Evolutionary conservation across 495 filamentous ascomycete genomes (phyloP).

Genomic region (Penicillium odoratum): DNA sequence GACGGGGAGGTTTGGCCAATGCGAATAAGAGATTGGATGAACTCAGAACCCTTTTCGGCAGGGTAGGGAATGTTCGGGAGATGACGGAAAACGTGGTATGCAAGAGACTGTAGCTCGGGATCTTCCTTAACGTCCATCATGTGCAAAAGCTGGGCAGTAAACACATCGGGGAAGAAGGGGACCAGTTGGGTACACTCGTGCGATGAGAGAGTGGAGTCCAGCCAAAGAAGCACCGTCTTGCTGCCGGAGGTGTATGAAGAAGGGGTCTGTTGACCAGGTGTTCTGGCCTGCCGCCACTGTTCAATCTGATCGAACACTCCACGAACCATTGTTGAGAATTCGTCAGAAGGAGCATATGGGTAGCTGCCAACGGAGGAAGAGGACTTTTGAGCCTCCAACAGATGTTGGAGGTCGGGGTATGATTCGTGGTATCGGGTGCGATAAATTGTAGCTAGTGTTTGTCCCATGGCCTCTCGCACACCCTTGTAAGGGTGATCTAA

Average conservation of each 20-base stretch:
- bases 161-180: slow-evolving; percentile 84
- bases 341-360: slow-evolving; percentile 74
- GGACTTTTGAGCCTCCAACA: slow-evolving; percentile 76
- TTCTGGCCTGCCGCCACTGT: slow-evolving; percentile 80
- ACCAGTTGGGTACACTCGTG: slow-evolving; percentile 91
- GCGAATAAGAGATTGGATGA: slow-evolving; percentile 82
- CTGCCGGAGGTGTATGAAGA: slow-evolving; percentile 94
- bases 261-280: slow-evolving; percentile 86
- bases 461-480: slow-evolving; percentile 91
- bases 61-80: slow-evolving; percentile 94
- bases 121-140: slow-evolving; percentile 99
- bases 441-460: slow-evolving; percentile 81
- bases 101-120: slow-evolving; percentile 88
- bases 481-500: slow-evolving; percentile 98
- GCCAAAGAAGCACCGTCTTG: slow-evolving; percentile 94
- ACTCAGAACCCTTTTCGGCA: slow-evolving; percentile 75
- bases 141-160: slow-evolving; percentile 88
- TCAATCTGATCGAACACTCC: slow-evolving; percentile 81
- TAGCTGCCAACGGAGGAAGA: slow-evolving; percentile 82
- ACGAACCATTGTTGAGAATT: slow-evolving; percentile 70
- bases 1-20: slow-evolving; percentile 82
- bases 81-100: slow-evolving; percentile 97
- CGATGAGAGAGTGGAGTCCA: slow-evolving; percentile 86
- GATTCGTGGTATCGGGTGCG: slow-evolving; percentile 92
- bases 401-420: slow-evolving; percentile 69